Base-by-base conservation (phyloP, 2,329 filamentous ascomycete species). In the Microcyclospora pomicola region DNA sequence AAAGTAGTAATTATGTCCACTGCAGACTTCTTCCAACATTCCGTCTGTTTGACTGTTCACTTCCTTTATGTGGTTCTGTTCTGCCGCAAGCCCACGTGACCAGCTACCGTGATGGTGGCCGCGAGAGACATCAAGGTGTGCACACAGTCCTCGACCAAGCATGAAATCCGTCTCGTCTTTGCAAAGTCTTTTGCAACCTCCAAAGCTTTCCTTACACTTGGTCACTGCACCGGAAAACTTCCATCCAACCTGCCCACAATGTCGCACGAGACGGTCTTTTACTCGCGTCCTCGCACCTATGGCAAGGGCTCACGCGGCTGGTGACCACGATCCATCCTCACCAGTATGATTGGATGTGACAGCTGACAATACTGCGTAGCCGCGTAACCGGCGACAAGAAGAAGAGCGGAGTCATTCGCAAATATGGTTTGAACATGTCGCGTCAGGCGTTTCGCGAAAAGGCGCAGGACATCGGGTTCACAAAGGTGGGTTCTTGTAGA, bases 381-480 rank as follows among this genome's bases (percentile, higher is more conserved):
- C 46, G 48, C 27, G 49, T 51, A 13, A 51, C 49, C 2, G 49
- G 49, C 15, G 49, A 51, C 41, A 51, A 49, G 44, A 51, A 51
- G 38, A 50, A 49, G 27, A 39, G 42, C 16, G 49, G 49, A 30
- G 38, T 51, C 28, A 50, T 51, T 31, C 44, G 49, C 31, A 51
- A 51, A 35, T 51, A 51, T 36, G 49, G 49, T n/a, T 32, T 51
- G 38, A 51, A 50, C 32, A 51, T 51, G 49, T 48, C 44, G 4
- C 42, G 49, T 12, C 49, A 51, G 37, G 49, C 49, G n/a, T 51
- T 51, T 15, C 38, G 49, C 6, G 49, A 52, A 40, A 50, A 52
- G 44, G 48, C 49, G 9, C 48, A 41, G 39, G 48, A 52, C 38
- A 52, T 52, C 40, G 49, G 49, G 7, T 52, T 52, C 15, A 39